Evolutionary conservation across 371 early-diverging fungal genomes (phyloP).

Genomic region (Smittium culicis): DNA sequence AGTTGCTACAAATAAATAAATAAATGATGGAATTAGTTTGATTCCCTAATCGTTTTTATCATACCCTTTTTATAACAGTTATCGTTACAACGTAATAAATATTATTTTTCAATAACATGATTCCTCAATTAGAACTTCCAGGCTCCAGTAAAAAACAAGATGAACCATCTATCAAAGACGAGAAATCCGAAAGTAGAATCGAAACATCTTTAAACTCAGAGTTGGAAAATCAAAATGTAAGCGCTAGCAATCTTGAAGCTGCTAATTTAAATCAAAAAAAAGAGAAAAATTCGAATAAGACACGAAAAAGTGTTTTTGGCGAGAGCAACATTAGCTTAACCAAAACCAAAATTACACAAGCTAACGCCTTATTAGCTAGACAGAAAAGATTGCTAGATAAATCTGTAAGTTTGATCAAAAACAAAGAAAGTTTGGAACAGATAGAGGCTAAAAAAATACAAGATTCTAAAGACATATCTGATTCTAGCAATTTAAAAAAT

Average conservation of each 20-base stretch:
- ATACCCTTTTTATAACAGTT: too few relatives aligned
- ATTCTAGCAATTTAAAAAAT: neutral
- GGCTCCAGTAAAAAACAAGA: conserved; percentile 4
- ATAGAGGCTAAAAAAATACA: neutral
- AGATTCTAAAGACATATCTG: neutral
- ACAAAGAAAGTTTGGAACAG: neutral
- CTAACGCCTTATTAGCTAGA: neutral
- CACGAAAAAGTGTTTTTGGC: neutral
- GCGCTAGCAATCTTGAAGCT: neutral
- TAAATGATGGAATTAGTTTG: too few relatives aligned
- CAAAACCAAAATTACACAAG: conserved; percentile 9
- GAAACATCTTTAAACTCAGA: neutral
- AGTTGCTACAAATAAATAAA: too few relatives aligned
- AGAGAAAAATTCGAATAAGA: neutral
- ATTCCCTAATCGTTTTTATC: too few relatives aligned
- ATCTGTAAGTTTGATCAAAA: neutral
- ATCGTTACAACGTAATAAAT: too few relatives aligned
- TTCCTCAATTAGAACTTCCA: conserved; percentile 6
- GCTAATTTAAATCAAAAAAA: neutral
- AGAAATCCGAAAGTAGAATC: neutral
- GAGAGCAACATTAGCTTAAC: neutral
- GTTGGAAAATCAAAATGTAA: neutral
- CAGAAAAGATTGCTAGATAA: conserved; percentile 1
- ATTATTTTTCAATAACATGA: too few relatives aligned
- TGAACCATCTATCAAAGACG: neutral